A percentile compares a stretch with the other conserved stretches of the same genome.
phyloP scores from a whole-genome alignment of 2,329 filamentous ascomycete species.

The Pseudofabraea citricarpa region DNA sequence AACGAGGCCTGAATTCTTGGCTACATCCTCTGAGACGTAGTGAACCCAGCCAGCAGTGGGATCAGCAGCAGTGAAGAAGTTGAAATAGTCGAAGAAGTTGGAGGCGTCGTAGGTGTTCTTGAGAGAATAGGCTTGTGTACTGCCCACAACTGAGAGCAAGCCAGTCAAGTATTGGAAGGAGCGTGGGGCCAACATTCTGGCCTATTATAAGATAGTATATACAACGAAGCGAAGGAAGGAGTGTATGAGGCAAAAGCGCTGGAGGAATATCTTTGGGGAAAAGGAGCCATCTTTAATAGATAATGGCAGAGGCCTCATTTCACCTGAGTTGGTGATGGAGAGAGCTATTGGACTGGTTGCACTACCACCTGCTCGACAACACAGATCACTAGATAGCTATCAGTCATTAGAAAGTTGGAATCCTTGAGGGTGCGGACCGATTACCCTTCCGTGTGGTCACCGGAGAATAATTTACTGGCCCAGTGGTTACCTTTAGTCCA shows the following conservation, averaged over 20 bases:
- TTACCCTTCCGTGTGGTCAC: neutral
- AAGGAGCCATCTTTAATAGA: too few species aligned
- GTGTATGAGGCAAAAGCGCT: neutral
- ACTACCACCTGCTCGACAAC: neutral
- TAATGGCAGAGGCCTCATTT: too few species aligned
- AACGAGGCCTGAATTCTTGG: conserved; percentile 51
- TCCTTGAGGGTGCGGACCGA: neutral
- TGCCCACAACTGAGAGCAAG: neutral
- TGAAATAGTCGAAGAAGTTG: conserved; percentile 42
- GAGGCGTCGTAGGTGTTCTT: conserved; percentile 37
- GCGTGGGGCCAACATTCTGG: neutral
- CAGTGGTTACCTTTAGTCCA: neutral
- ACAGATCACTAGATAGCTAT: neutral
- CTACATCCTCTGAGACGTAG: conserved; percentile 48
- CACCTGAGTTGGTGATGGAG: too few species aligned
- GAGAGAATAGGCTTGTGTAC: conserved; percentile 9
- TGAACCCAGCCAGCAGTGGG: conserved; percentile 64
- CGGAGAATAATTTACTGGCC: neutral
- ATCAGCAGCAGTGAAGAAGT: conserved; percentile 48
- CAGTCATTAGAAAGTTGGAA: too few species aligned
- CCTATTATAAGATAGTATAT: neutral
- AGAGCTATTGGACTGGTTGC: too few species aligned
- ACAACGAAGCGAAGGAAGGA: conserved; percentile 1
- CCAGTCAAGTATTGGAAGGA: neutral
- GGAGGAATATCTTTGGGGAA: too few species aligned